Conservation (phyloP, 2,329 filamentous ascomycete species). For the Colletotrichum karsti region DNA sequence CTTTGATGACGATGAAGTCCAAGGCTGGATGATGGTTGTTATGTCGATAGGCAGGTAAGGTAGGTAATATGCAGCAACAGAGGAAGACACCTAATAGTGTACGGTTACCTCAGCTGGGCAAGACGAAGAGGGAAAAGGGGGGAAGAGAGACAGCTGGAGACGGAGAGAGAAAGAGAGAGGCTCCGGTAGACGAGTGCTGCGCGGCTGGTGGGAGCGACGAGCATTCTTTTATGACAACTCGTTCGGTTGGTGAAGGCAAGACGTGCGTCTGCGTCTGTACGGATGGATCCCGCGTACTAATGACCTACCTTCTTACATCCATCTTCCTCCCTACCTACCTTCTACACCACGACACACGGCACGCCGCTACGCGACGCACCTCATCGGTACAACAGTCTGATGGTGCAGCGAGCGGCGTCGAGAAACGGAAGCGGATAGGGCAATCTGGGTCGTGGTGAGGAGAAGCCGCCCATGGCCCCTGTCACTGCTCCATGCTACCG, state of each 20-base stretch:
- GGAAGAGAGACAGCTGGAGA: background rate
- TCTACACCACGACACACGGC: no score
- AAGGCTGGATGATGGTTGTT: background rate
- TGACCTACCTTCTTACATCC: no score
- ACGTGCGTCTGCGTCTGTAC: background rate
- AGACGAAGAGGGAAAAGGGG: background rate
- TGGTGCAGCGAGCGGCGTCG: slow-evolving; percentile 8
- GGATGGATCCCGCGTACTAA: no score
- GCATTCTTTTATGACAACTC: slow-evolving; percentile 28
- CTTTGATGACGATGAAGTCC: background rate
- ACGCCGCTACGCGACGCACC: slow-evolving; percentile 2
- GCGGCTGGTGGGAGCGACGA: slow-evolving; percentile 1
- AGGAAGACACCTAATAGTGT: slow-evolving; percentile 24
- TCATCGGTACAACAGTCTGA: background rate
- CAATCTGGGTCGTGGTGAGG: background rate
- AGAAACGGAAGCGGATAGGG: slow-evolving; percentile 20
- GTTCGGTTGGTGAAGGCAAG: background rate
- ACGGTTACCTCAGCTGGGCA: background rate
- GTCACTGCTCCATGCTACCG: no score
- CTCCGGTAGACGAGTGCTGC: background rate
- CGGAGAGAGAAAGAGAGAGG: background rate
- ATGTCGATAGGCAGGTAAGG: background rate
- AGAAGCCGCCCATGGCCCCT: background rate
- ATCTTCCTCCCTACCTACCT: no score
- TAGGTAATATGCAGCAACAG: background rate